Evolutionary conservation across 805 yeast species (phyloP).

Genomic region (Yarrowia yakushimensis): DNA sequence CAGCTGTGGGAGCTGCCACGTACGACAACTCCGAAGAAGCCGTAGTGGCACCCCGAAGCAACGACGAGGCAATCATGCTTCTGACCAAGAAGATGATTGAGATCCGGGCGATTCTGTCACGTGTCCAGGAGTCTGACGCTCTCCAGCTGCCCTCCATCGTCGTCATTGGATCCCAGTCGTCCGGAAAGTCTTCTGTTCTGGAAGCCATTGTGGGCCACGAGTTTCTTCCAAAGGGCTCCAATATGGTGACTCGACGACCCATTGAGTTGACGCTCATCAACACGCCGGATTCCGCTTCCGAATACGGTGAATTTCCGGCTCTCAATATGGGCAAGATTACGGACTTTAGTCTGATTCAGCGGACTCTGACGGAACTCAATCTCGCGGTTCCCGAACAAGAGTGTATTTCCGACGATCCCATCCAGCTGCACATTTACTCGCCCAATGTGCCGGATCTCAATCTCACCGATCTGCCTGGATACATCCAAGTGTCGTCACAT

Average conservation of each 20-base stretch:
- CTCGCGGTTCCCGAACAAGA: constrained; percentile 86
- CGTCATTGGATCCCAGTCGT: constrained; percentile 94
- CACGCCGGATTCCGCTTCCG: constrained; percentile 75
- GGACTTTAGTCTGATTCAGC: constrained; percentile 85
- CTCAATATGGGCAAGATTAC: constrained; percentile 75
- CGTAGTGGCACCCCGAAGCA: constrained; percentile 49
- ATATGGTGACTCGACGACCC: constrained; percentile 98
- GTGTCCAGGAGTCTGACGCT: constrained; percentile 71
- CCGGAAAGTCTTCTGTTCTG: constrained; percentile 94
- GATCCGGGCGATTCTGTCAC: constrained; percentile 72
- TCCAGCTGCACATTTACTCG: constrained; percentile 84
- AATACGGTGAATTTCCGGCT: constrained; percentile 91
- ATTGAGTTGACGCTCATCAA: constrained; percentile 90
- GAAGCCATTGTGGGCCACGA: constrained; percentile 98
- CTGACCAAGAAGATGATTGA: constrained; percentile 96
- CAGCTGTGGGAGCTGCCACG: constrained; percentile 51
- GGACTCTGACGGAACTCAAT: constrained; percentile 80
- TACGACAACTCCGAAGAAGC: constrained; percentile 32
- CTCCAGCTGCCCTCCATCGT: constrained; percentile 90
- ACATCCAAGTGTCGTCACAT: constrained; percentile 93
- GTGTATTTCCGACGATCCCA: constrained; percentile 90
- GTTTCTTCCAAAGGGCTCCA: constrained; percentile 92
- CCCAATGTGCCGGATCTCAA: constrained; percentile 90
- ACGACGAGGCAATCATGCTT: constrained; percentile 70
- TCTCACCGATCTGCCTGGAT: constrained; percentile 94